Evolutionary conservation across 208 protist genomes (phyloP).

Genomic region (Acanthamoeba divionensis): DNA sequence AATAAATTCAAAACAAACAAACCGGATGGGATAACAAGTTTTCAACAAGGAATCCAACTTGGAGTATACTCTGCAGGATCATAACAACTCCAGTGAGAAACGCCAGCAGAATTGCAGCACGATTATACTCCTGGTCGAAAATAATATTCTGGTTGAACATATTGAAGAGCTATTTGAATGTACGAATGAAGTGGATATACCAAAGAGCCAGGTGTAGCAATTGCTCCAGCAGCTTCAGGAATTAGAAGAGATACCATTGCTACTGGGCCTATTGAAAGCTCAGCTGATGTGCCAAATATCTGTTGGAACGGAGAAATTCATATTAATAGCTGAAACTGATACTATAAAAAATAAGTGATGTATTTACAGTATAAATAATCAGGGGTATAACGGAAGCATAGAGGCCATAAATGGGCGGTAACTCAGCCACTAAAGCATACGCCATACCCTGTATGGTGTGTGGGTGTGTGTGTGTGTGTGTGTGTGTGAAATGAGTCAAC

Average conservation of each 20-base stretch:
- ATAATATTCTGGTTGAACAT: too few relatives aligned
- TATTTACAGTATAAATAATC: neutral
- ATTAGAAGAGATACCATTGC: slow-evolving; percentile 1
- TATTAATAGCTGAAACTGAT: neutral
- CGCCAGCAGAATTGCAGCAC: neutral
- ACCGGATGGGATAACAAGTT: slow-evolving; percentile 14
- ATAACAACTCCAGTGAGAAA: neutral
- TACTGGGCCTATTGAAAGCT: neutral
- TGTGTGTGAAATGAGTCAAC: neutral
- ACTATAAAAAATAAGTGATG: too few relatives aligned
- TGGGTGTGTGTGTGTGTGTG: neutral
- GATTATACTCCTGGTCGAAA: neutral
- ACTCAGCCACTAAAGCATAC: neutral
- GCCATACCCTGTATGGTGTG: neutral
- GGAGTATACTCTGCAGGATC: neutral
- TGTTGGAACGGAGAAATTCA: neutral
- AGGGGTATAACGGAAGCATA: neutral
- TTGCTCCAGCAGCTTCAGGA: neutral
- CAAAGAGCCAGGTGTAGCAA: too few relatives aligned
- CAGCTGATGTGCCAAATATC: neutral
- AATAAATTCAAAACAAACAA: neutral
- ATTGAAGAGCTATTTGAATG: too few relatives aligned
- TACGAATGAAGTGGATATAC: too few relatives aligned
- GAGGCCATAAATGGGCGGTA: slow-evolving; percentile 16
- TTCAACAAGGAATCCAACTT: slow-evolving; percentile 14